A percentile compares a stretch with the other conserved stretches of the same genome.
Conservation (phyloP, 495 filamentous ascomycete genomes). For the Tuber melanosporum region DNA sequence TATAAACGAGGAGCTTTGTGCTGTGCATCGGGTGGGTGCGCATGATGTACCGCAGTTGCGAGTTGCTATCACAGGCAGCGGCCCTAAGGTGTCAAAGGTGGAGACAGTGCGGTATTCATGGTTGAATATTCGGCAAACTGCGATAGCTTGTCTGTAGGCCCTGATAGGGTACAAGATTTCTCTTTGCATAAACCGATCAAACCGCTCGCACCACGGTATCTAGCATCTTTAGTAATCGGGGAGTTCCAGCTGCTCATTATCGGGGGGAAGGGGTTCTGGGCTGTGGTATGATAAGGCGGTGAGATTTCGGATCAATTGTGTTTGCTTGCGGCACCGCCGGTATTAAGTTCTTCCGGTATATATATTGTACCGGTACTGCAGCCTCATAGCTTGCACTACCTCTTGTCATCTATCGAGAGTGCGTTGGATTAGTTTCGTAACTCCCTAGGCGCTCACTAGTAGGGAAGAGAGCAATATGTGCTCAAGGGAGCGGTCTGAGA, state of each 20-base stretch:
- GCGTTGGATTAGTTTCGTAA: not conserved
- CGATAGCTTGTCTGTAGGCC: not conserved
- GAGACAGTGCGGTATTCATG: not conserved
- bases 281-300: not conserved
- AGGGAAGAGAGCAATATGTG: not conserved
- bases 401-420: not conserved
- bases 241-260: not conserved
- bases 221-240: not conserved
- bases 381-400: not conserved
- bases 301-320: not conserved
- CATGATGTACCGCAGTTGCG: not conserved
- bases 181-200: not conserved
- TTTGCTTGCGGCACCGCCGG: not conserved
- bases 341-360: not conserved
- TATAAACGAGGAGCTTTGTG: not conserved
- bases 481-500: not conserved
- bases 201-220: not conserved
- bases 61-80: not conserved
- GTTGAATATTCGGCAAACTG: not conserved
- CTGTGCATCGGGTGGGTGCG: not conserved
- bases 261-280: not conserved
- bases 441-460: not conserved
- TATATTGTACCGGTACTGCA: not conserved
- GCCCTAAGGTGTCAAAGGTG: not conserved
- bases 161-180: not conserved